Percentiles rank a stretch among this genome's conserved stretches.
Conservation (phyloP, 805 yeast genomes). For the Yarrowia deformans region DNA sequence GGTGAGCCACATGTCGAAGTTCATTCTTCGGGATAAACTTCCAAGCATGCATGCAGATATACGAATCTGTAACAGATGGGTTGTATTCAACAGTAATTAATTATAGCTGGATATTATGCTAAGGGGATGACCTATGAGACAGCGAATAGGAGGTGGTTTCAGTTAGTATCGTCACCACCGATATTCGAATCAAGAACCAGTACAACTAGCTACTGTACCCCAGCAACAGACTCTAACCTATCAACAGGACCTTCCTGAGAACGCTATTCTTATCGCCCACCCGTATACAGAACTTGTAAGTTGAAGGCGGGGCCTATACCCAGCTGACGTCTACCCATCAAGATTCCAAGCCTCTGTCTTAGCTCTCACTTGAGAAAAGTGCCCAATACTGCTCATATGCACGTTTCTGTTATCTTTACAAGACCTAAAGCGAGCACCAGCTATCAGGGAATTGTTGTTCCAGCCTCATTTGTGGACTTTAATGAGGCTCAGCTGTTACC, state of each 20-base stretch:
- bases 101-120: too few relatives aligned
- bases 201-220: too few relatives aligned
- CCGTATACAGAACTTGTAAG: not conserved
- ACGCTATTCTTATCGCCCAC: not conserved
- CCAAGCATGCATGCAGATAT: conserved; percentile 19
- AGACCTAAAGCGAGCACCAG: too few relatives aligned
- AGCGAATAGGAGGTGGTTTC: too few relatives aligned
- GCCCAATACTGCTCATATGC: conserved; percentile 1
- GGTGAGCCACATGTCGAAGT: not conserved
- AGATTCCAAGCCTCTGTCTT: not conserved
- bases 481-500: too few relatives aligned
- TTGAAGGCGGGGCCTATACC: not conserved
- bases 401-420: not conserved
- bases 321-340: not conserved
- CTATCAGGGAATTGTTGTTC: too few relatives aligned
- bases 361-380: not conserved
- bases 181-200: too few relatives aligned
- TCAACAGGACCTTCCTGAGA: not conserved
- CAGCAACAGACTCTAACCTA: not conserved
- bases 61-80: not conserved
- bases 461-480: too few relatives aligned
- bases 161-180: too few relatives aligned
- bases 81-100: not conserved
- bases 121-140: too few relatives aligned
- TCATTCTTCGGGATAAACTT: conserved; percentile 6